phyloP scores from a whole-genome alignment of 2,329 filamentous ascomycete species.

The Thyridium curvatum region DNA sequence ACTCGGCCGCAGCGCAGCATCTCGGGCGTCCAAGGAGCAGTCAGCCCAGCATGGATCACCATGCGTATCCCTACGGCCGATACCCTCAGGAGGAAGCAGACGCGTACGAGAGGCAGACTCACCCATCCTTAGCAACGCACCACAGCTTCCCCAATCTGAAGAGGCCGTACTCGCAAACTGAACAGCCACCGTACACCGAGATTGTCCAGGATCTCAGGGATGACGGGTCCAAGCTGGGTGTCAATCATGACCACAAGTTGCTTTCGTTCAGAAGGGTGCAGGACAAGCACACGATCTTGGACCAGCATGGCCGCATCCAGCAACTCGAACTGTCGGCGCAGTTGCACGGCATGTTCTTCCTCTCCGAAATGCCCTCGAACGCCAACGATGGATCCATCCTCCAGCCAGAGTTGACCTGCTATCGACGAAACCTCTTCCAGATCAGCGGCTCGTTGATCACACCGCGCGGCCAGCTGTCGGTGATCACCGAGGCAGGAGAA shows the following conservation, averaged over 20 bases:
- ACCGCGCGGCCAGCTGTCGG: constrained; percentile 69
- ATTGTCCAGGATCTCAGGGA: constrained; percentile 56
- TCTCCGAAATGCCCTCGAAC: constrained; percentile 70
- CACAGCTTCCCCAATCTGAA: constrained; percentile 51
- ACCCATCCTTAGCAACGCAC: constrained; percentile 39
- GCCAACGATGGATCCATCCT: constrained; percentile 49
- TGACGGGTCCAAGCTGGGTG: constrained; percentile 49
- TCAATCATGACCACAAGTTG: constrained; percentile 56
- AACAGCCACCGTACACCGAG: constrained; percentile 51
- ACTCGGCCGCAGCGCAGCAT: constrained; percentile 39
- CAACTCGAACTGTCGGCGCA: constrained; percentile 63
- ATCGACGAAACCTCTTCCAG: constrained; percentile 91
- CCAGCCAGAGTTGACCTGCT: constrained; percentile 86
- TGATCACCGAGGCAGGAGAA: constrained; percentile 79
- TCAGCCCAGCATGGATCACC: constrained; percentile 42
- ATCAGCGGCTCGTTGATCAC: constrained; percentile 85
- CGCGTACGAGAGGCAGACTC: constrained; percentile 44
- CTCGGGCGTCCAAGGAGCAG: constrained; percentile 43
- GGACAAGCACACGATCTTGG: constrained; percentile 55
- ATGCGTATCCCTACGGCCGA: constrained; percentile 44
- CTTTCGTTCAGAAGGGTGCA: constrained; percentile 50
- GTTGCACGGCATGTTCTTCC: constrained; percentile 84
- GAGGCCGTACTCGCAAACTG: constrained; percentile 49
- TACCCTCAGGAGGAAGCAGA: constrained; percentile 50
- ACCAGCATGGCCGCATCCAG: constrained; percentile 52